Evolutionary conservation across 1,139 yeast genomes (phyloP), one percentile per base, ranked within the genome.

Genomic region (Hemisphaericaspora lyxosophila): DNA sequence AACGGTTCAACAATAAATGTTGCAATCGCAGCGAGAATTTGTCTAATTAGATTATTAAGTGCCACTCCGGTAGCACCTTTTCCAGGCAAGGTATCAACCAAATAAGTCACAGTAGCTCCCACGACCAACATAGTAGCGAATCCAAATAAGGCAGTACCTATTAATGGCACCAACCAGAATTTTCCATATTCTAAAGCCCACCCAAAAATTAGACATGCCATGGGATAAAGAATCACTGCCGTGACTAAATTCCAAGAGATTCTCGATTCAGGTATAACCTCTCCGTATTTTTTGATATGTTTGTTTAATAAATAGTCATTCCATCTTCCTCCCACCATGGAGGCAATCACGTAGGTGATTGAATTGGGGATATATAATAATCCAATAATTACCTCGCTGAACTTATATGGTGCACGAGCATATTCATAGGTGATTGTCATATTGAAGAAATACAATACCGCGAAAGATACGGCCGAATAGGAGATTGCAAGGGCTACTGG

Each of bases 21-120:
- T 5, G 87, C 90, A 3, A 73, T 67, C 0, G 95, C 87, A 0
- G 95, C 95, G 45, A 85, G 64, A 1, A 80, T 64, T 69, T 81
- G 85, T 51, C 96, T 70, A 27, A 83, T 67, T 43, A 88, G 70
- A 53, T 87, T 88, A 53, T 85, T 87, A 40, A 88, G 59, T 0
- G 96, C 95, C 31, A 87, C 87, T 1, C 95, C 96, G 0, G 95
- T 85, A 4, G 95, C 90, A 27, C 96, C 95, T 50, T 83, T 74
- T 0, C 95, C 95, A 0, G 96, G 96, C 36, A 88, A 68, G 0
- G 89, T 80, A 56, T 88, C 96, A 2, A 88, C 90, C 42, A 88
- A 64, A 55, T 86, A 88, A 0, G 96, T 86, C 4, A 84, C 78
- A 0, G 89, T 82, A 7, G 87, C 80, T 1, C 95, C 94, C 47